phyloP scores from a whole-genome alignment of 306 rosid species.

The Lathyrus aphaca region DNA sequence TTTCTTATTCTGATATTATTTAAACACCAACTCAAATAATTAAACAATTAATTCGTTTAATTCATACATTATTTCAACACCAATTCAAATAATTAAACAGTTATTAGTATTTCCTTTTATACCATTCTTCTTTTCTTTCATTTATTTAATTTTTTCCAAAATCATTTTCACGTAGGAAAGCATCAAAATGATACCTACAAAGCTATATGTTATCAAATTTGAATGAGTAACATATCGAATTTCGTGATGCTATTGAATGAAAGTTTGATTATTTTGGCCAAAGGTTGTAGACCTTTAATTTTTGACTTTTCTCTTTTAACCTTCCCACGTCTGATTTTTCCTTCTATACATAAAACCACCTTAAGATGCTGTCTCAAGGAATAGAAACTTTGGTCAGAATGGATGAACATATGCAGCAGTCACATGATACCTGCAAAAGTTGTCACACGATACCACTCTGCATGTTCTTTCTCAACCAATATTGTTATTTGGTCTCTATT shows the following conservation, averaged over 20 bases:
- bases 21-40: too few relatives aligned
- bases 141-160: too few relatives aligned
- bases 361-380: constrained; percentile 20
- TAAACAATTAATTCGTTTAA: too few relatives aligned
- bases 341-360: background rate
- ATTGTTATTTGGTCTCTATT: too few relatives aligned
- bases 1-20: too few relatives aligned
- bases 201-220: background rate
- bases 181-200: background rate
- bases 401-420: constrained; percentile 36
- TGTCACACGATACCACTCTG: background rate
- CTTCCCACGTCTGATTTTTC: constrained; percentile 1
- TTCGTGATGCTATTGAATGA: constrained; percentile 10
- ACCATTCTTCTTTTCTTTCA: too few relatives aligned
- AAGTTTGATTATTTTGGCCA: constrained; percentile 7
- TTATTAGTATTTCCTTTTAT: too few relatives aligned
- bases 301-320: constrained; percentile 32
- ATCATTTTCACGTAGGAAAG: background rate
- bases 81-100: too few relatives aligned
- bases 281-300: constrained; percentile 22
- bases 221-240: background rate
- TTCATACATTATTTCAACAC: too few relatives aligned
- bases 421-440: constrained; percentile 39
- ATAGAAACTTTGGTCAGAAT: constrained; percentile 7
- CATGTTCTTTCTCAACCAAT: constrained; percentile 7